Evolutionary conservation across 2,329 filamentous ascomycete species (phyloP), one percentile per base, ranked within the genome.

Genomic region (Pestalotiopsis sp.): DNA sequence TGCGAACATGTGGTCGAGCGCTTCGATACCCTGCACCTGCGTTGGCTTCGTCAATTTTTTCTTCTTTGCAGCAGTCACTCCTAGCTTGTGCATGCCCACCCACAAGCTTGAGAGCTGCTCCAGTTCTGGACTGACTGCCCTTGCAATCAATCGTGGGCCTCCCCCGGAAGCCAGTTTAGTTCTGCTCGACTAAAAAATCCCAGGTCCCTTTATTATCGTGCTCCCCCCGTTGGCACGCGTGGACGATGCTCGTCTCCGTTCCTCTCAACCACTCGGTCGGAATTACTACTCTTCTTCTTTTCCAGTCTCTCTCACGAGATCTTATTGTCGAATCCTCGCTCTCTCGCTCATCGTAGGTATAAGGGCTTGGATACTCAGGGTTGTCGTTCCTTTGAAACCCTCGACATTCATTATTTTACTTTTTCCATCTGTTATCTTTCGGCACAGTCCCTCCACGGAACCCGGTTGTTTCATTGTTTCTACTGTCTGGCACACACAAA

Each of bases 401-500:
- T 52, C 45, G 45, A 62, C 20, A 57, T 58, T 45, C 64, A 69
- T 66, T 66, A 71, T 70, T 70, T 70, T 73, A 52, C 20, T 52
- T 52, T 52, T 52, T 52, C 20, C 12, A 17, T 52, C 9, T 52
- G 7, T 52, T 52, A 52, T 52, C 45, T 52, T 49, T 73, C 73
- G 67, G 69, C 71, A 69, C 64, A 70, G 70, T 70, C 71, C 66
- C 68, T 73, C 68, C 73, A 49, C 45, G 74, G 73, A 78, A 77
- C 77, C 77, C 76, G 77, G 77, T 75, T 70, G 77, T 79, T 78
- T 78, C 76, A 76, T 70, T 71, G 69, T 74, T 77, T 74, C 59
- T 76, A 31, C 38, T 60, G 68, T 77, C 73, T 72, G 71, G 68
- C 70, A 73, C 70, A 68, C 36, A 66, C 27, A 56, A 66, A 27